A percentile compares a stretch with the other conserved stretches of the same genome.
Conservation (phyloP, 805 yeast species). For the Saccharomycopsis sp. region DNA sequence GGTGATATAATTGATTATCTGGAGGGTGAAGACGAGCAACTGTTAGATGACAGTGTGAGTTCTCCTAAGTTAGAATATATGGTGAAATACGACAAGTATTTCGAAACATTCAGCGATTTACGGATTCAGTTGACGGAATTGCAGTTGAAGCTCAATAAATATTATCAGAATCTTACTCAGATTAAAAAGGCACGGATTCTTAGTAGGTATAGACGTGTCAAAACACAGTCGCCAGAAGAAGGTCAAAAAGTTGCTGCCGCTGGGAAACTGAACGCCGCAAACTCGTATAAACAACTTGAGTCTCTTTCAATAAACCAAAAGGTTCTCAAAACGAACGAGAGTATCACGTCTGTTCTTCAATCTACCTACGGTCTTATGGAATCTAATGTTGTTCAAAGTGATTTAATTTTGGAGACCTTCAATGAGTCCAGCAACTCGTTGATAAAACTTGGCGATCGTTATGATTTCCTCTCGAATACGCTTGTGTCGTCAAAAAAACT, state of each 20-base stretch:
- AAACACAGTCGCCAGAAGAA: background rate
- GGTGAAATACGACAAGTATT: slow-evolving; percentile 13
- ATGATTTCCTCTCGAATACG: slow-evolving; percentile 10
- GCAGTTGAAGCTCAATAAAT: slow-evolving; percentile 7
- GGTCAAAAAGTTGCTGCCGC: background rate
- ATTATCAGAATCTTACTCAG: background rate
- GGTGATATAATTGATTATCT: background rate
- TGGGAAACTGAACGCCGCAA: background rate
- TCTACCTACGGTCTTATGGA: slow-evolving; percentile 17
- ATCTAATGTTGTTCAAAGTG: slow-evolving; percentile 18
- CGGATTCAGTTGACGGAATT: background rate
- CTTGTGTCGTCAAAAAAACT: slow-evolving; percentile 12
- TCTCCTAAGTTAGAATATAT: slow-evolving; percentile 5
- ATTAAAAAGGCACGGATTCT: background rate
- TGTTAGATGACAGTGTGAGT: background rate
- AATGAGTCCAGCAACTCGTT: slow-evolving; percentile 15
- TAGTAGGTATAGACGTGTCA: background rate
- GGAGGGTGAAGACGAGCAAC: background rate
- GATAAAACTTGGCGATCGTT: slow-evolving; percentile 11
- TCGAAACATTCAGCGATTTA: slow-evolving; percentile 10
- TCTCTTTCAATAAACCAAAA: slow-evolving; percentile 16
- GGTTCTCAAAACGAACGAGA: slow-evolving; percentile 17
- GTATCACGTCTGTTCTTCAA: slow-evolving; percentile 14
- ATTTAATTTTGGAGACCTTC: slow-evolving; percentile 16
- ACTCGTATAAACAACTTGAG: slow-evolving; percentile 1